Conservation (phyloP, 495 filamentous ascomycete species). For the Trichocladium uniseriatum region DNA sequence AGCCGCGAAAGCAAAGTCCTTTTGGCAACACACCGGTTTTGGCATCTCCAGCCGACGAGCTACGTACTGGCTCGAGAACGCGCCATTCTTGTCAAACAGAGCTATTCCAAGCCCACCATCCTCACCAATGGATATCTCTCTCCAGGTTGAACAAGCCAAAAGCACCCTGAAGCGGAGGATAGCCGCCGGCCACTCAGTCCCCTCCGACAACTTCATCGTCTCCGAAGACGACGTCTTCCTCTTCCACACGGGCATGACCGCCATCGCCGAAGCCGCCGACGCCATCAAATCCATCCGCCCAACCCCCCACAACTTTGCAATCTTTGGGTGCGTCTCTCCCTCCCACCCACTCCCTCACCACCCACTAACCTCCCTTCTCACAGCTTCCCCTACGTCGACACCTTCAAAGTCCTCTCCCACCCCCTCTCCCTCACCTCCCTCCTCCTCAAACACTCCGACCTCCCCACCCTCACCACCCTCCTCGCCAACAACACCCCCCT, state of each 20-base stretch:
- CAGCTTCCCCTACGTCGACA: constrained; percentile 26
- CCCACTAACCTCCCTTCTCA: not conserved
- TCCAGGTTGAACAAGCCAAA: not conserved
- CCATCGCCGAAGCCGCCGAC: constrained; percentile 1
- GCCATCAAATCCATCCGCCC: constrained; percentile 5
- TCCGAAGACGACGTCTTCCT: constrained; percentile 13
- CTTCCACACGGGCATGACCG: constrained; percentile 19
- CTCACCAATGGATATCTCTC: not conserved
- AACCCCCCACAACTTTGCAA: not conserved
- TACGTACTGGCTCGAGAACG: constrained; percentile 11
- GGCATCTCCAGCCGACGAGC: constrained; percentile 25
- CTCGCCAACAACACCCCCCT: not conserved
- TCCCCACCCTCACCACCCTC: not conserved
- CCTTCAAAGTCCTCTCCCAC: constrained; percentile 13
- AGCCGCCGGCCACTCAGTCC: not conserved
- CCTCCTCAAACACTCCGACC: constrained; percentile 5
- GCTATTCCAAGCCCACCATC: not conserved
- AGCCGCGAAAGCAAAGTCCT: constrained; percentile 6
- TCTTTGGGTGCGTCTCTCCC: constrained; percentile 12
- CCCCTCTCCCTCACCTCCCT: not conserved
- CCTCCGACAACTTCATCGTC: not conserved
- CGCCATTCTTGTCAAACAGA: not conserved
- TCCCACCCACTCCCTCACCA: not conserved
- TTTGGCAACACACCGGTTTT: constrained; percentile 26
- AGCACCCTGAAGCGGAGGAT: constrained; percentile 1